Conservation (phyloP, 2,329 filamentous ascomycete genomes). For the Domatiomyces catenatus region DNA sequence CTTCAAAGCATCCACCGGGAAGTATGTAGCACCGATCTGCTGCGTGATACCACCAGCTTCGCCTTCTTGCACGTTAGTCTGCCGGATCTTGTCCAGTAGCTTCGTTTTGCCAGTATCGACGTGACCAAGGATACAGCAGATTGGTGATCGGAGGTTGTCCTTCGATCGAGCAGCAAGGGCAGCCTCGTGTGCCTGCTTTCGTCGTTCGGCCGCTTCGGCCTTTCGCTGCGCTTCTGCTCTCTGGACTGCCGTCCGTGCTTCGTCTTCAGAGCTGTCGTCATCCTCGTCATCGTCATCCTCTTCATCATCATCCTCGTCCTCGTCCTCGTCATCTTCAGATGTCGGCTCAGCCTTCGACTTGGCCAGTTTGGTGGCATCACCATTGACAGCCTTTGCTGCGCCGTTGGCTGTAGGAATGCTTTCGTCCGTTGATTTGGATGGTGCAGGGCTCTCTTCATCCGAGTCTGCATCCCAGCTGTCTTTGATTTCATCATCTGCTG, state of each 20-base stretch:
- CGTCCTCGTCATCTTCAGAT: constrained; percentile 35
- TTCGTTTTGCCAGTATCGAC: constrained; percentile 99
- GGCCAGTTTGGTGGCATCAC: constrained; percentile 1
- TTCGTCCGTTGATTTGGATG: constrained; percentile 21
- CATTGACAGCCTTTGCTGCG: constrained; percentile 14
- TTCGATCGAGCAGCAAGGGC: constrained; percentile 80
- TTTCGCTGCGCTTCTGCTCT: constrained; percentile 63
- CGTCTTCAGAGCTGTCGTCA: constrained; percentile 42
- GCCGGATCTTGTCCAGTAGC: constrained; percentile 91
- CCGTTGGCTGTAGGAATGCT: background rate
- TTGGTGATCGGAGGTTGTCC: constrained; percentile 89
- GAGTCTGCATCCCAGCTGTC: constrained; percentile 89
- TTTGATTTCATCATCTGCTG: constrained; percentile 65
- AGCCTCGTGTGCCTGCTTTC: constrained; percentile 80
- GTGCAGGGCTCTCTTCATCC: constrained; percentile 43
- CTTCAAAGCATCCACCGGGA: constrained; percentile 82
- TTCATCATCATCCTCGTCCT: constrained; percentile 34
- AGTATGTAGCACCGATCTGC: constrained; percentile 98
- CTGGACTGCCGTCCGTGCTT: constrained; percentile 58
- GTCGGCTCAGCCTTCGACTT: background rate
- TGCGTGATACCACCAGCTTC: constrained; percentile 99
- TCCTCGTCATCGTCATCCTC: constrained; percentile 44
- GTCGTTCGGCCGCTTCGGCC: constrained; percentile 72
- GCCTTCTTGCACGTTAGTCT: constrained; percentile 96
- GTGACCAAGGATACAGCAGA: constrained; percentile 98